Percentiles rank a stretch among this genome's conserved stretches.
Conservation (phyloP, 306 rosid species). For the Nissolia schottii region DNA sequence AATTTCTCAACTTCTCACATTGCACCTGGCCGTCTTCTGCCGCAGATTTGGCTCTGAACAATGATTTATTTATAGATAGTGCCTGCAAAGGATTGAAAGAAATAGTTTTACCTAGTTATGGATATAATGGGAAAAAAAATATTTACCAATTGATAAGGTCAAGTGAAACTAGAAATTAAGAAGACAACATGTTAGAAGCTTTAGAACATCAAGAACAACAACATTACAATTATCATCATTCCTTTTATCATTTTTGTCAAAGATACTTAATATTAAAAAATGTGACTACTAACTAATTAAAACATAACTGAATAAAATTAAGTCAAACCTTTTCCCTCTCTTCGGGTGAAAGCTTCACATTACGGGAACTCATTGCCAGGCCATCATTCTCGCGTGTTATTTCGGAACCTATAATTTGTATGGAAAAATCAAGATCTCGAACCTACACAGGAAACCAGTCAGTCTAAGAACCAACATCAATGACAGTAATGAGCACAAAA, state of each 20-base stretch:
- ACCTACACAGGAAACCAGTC: slow-evolving; percentile 51
- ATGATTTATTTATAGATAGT: slow-evolving; percentile 62
- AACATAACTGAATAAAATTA: neutral
- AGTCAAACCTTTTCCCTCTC: slow-evolving; percentile 64
- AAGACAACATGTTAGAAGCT: neutral
- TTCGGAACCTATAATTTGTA: slow-evolving; percentile 68
- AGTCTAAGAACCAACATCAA: slow-evolving; percentile 11
- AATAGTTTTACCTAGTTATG: neutral
- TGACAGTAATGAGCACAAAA: neutral
- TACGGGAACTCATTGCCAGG: slow-evolving; percentile 93
- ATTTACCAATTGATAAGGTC: neutral
- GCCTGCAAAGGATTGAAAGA: slow-evolving; percentile 52
- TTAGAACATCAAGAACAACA: neutral
- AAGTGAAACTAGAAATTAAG: neutral
- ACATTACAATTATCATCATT: neutral
- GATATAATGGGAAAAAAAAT: slow-evolving; percentile 1
- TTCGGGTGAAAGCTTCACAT: slow-evolving; percentile 71
- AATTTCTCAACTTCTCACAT: slow-evolving; percentile 49
- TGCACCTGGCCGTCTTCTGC: slow-evolving; percentile 59
- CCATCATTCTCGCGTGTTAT: slow-evolving; percentile 70
- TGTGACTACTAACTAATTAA: neutral
- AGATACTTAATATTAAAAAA: slow-evolving; percentile 9
- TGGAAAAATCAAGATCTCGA: slow-evolving; percentile 81
- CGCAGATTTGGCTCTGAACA: slow-evolving; percentile 56
- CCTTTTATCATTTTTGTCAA: neutral